A percentile compares a stretch with the other conserved stretches of the same genome.
These are phyloP conservation scores for Lasiosphaeria hispida DNA, from an alignment of 495 filamentous ascomycete genomes.

Conservation along the genomic window DNA sequence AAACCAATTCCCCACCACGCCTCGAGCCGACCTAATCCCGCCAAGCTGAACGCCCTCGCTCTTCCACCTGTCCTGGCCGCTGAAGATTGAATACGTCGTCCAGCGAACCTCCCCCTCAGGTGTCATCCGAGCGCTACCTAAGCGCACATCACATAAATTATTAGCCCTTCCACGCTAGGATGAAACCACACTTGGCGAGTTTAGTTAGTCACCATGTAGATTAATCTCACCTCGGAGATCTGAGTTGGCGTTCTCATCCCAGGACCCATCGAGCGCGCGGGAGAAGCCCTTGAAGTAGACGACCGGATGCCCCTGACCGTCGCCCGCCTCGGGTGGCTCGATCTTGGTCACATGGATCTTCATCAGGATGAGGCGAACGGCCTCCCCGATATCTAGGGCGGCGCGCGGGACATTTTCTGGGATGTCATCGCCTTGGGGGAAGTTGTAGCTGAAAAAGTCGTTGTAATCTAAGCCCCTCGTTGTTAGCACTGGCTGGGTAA, in stretches of 20 bases:
- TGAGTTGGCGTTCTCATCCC: constrained; percentile 62
- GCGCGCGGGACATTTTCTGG: constrained; percentile 43
- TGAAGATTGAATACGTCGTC: constrained; percentile 61
- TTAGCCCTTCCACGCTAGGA: neutral
- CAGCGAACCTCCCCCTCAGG: constrained; percentile 64
- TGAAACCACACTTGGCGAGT: neutral
- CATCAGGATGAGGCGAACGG: constrained; percentile 63
- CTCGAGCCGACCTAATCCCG: constrained; percentile 53
- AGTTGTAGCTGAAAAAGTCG: constrained; percentile 64
- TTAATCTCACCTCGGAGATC: constrained; percentile 41
- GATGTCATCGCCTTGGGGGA: constrained; percentile 30
- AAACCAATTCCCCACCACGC: constrained; percentile 65
- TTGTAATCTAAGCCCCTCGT: constrained; percentile 47
- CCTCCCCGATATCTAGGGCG: constrained; percentile 54
- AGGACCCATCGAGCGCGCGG: constrained; percentile 50
- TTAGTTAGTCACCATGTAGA: constrained; percentile 19
- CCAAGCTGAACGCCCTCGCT: constrained; percentile 67
- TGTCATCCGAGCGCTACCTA: constrained; percentile 56
- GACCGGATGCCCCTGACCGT: constrained; percentile 52
- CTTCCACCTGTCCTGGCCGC: constrained; percentile 60
- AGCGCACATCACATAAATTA: neutral
- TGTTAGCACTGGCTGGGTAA: constrained; percentile 2
- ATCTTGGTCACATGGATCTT: constrained; percentile 53
- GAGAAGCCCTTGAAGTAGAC: constrained; percentile 59
- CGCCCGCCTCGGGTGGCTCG: constrained; percentile 46